These are phyloP conservation scores for Mycena belliarum DNA, from an alignment of 768 basidiomycete species.

Conservation along the genomic window DNA sequence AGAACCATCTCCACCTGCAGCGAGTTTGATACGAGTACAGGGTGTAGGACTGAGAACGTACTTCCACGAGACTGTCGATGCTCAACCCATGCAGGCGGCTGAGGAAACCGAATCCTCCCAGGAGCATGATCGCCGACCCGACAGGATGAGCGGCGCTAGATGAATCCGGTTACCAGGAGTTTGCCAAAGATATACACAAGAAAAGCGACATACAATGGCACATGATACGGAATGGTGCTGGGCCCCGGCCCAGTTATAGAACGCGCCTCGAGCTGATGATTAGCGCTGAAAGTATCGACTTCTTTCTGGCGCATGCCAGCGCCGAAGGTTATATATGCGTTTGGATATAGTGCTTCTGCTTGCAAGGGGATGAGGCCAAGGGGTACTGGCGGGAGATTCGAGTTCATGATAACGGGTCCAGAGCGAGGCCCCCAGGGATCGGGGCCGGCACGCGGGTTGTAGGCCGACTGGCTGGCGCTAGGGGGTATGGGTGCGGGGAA, in stretches of 20 bases:
- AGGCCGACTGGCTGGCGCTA: conserved; percentile 33
- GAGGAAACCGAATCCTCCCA: conserved; percentile 89
- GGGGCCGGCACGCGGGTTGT: conserved; percentile 36
- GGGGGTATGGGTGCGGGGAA: conserved; percentile 31
- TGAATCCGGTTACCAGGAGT: conserved; percentile 1
- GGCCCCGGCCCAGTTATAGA: conserved; percentile 51
- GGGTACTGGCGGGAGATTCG: conserved; percentile 33
- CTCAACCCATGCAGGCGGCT: conserved; percentile 83
- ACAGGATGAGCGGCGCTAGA: conserved; percentile 77
- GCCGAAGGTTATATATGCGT: conserved; percentile 85
- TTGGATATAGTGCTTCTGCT: conserved; percentile 61
- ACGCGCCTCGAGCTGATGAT: conserved; percentile 61
- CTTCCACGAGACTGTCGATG: conserved; percentile 88
- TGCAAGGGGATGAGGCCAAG: conserved; percentile 44
- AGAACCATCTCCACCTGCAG: conserved; percentile 71
- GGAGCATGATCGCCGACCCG: conserved; percentile 77
- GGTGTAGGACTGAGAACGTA: conserved; percentile 26
- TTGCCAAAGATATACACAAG: conserved; percentile 2
- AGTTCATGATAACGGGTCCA: conserved; percentile 24
- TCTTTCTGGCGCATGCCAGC: conserved; percentile 86
- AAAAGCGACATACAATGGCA: conserved; percentile 62
- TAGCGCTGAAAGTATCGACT: conserved; percentile 74
- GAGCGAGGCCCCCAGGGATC: conserved; percentile 36
- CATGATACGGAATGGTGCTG: conserved; percentile 72
- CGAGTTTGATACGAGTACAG: neutral